Evolutionary conservation across 352 stramenopile species (phyloP), one percentile per base, ranked within the genome.

Genomic region (Pythium aphanidermatum): DNA sequence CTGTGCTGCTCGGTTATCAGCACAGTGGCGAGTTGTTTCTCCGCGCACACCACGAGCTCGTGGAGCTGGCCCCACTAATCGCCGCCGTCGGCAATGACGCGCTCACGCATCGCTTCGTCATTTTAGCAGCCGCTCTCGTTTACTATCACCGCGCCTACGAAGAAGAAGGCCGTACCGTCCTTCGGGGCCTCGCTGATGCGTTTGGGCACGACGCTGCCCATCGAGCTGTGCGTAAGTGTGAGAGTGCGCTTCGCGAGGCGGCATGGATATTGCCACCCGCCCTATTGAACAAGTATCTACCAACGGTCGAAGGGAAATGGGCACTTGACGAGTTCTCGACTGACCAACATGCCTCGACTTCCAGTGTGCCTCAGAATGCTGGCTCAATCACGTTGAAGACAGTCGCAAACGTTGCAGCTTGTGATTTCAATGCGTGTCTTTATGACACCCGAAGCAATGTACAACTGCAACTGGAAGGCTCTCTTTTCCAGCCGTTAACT

Each of bases 251-350:
- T 26, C 68, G 79, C 16, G 39, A 78, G 1, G 55, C 60, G 11
- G 72, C 82, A 5, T 94, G 82, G 82, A 59, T 94, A 8, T 51
- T 86, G 0, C 55, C 77, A 6, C 34, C 51, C 5, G 51, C 59
- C 0, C 50, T 59, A 35, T 28, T 78, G 7, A 61, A 74, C 38
- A 45, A 58, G 17, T 80, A 77, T 44, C 34, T 94, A 10, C 58
- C 73, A 9, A 79, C 63, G 6, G 51, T 92, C 28, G 79, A 91
- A 50, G 82, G 82, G 9, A 86, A 92, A 45, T 94, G 82, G 82
- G 34, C 85, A 2, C 49, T 70, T 14, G 82, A 94, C 42, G 82
- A 94, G 45, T 88, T 82, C 49, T 63, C 61, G 1, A 63, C 42
- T 32, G 76, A 89, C n/a, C 73, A 80, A 30, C 64, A 80, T 41